Conservation (phyloP, 2,329 filamentous ascomycete genomes). For the Trichoderma pleuroti region DNA sequence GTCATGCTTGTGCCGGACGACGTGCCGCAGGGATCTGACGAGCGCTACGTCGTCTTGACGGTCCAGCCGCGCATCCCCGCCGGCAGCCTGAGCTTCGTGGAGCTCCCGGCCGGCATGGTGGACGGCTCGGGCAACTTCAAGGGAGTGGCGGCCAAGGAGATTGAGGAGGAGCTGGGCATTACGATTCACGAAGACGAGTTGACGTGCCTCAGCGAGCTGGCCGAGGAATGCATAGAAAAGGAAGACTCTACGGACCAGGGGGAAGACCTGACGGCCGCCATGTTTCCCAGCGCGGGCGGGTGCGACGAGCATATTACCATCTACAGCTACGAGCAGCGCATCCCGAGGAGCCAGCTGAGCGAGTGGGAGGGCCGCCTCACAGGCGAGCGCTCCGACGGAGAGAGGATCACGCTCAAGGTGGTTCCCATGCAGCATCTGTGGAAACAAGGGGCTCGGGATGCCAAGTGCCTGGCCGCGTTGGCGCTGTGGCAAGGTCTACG, state of each 20-base stretch:
- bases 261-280: slow-evolving; percentile 43
- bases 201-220: slow-evolving; percentile 51
- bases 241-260: background rate
- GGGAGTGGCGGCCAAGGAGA: slow-evolving; percentile 57
- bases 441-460: slow-evolving; percentile 55
- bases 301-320: slow-evolving; percentile 60
- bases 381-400: slow-evolving; percentile 54
- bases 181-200: slow-evolving; percentile 48
- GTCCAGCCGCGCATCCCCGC: slow-evolving; percentile 57
- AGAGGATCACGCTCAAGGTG: slow-evolving; percentile 60
- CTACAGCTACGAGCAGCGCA: slow-evolving; percentile 53
- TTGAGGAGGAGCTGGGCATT: slow-evolving; percentile 57
- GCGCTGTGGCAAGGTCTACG: slow-evolving; percentile 57
- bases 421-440: slow-evolving; percentile 56
- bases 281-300: slow-evolving; percentile 57
- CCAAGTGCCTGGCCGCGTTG: slow-evolving; percentile 57
- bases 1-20: slow-evolving; percentile 55
- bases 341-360: slow-evolving; percentile 47
- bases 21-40: slow-evolving; percentile 33
- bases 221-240: slow-evolving; percentile 28
- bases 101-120: slow-evolving; percentile 59
- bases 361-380: slow-evolving; percentile 58
- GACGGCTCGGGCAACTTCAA: slow-evolving; percentile 52
- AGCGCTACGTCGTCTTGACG: slow-evolving; percentile 56
- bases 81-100: slow-evolving; percentile 52